Percentiles rank a stretch among this genome's conserved stretches.
These are phyloP conservation scores for Berberis thunbergii DNA, from an alignment of 164 flowering plant species.

Conservation along the genomic window DNA sequence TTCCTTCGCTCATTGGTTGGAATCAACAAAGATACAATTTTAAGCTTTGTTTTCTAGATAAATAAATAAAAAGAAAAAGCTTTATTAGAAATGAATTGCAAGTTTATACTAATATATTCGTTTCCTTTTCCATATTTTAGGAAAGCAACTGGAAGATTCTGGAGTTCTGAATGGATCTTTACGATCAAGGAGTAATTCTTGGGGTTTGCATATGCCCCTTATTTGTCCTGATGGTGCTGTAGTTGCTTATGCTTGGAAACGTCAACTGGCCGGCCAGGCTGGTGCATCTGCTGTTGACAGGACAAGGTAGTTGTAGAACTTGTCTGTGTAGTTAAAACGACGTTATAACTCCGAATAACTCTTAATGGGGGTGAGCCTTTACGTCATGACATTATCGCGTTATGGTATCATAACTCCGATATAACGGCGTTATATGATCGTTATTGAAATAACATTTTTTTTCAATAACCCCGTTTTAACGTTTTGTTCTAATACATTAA, in stretches of 20 bases:
- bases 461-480: no score
- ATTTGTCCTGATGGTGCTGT: conserved; percentile 99
- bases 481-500: no score
- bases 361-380: no score
- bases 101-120: background rate
- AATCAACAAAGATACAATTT: no score
- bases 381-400: no score
- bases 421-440: no score
- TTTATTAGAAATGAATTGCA: background rate
- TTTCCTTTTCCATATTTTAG: conserved; percentile 27
- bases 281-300: conserved; percentile 99
- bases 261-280: conserved; percentile 99
- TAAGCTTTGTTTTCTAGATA: no score
- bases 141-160: conserved; percentile 75
- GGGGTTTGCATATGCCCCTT: conserved; percentile 99
- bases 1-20: no score
- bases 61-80: no score
- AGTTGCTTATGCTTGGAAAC: conserved; percentile 99
- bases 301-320: conserved; percentile 48
- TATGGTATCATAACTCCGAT: no score
- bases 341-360: no score
- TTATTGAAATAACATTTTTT: no score
- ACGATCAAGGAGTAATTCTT: conserved; percentile 70
- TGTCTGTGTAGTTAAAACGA: background rate
- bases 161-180: conserved; percentile 84